These are phyloP conservation scores for Aspergillus hancockii DNA, from an alignment of 495 filamentous ascomycete species.

Conservation along the genomic window DNA sequence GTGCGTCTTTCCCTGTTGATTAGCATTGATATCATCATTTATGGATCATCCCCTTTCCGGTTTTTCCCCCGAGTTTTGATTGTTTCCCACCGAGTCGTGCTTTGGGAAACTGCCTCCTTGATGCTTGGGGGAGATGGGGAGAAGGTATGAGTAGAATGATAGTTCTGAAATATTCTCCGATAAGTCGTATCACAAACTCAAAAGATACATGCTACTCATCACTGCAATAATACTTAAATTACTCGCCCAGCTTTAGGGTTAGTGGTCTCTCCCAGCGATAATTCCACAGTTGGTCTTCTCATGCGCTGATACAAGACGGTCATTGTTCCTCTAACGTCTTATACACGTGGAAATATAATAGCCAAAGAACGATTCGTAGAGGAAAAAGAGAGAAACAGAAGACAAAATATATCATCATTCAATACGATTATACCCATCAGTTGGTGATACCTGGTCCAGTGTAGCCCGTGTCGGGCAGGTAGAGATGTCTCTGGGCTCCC, in stretches of 20 bases:
- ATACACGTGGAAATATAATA: background rate
- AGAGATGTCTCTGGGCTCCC: conserved; percentile 87
- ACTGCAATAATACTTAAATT: background rate
- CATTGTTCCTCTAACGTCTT: background rate
- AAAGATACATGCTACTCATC: background rate
- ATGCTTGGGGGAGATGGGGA: background rate
- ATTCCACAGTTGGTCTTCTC: background rate
- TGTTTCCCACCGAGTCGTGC: background rate
- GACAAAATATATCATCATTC: conserved; percentile 19
- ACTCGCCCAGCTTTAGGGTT: background rate
- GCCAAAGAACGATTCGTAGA: background rate
- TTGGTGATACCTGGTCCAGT: conserved; percentile 57
- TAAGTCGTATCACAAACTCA: background rate
- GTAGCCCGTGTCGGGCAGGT: conserved; percentile 86
- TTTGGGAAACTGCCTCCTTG: background rate
- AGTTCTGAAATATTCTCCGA: background rate
- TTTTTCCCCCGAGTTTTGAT: background rate
- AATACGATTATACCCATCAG: conserved; percentile 36
- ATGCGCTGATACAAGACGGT: background rate
- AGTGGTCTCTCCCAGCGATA: background rate
- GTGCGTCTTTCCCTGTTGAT: background rate
- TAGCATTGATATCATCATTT: background rate
- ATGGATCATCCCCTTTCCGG: background rate
- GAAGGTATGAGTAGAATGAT: background rate
- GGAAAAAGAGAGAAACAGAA: conserved; percentile 24